Conservation (phyloP, 1,284 basidiomycete genomes). For the Cutaneotrichosporon sp. region DNA sequence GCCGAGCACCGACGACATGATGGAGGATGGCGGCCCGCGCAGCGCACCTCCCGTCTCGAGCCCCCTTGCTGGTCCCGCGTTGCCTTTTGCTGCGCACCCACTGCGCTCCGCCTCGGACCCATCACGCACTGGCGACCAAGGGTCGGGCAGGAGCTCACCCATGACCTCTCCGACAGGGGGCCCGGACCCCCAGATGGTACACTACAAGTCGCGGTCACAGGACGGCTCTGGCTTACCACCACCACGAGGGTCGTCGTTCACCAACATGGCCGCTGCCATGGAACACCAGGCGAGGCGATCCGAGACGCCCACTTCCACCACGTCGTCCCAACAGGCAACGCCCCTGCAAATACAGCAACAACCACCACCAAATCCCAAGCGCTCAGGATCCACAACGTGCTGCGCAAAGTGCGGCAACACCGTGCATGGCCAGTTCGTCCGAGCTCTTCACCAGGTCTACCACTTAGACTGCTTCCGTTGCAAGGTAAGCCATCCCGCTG, state of each 20-base stretch:
- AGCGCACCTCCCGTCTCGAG: slow-evolving; percentile 29
- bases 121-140: slow-evolving; percentile 9
- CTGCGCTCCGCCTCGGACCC: slow-evolving; percentile 38
- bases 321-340: slow-evolving; percentile 14
- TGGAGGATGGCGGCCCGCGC: slow-evolving; percentile 27
- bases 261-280: slow-evolving; percentile 13
- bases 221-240: slow-evolving; percentile 7
- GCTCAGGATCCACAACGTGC: slow-evolving; percentile 30
- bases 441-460: slow-evolving; percentile 90
- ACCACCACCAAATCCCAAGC: slow-evolving; percentile 12
- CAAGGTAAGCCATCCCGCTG: slow-evolving; percentile 63
- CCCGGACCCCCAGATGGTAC: slow-evolving; percentile 9
- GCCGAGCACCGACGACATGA: background rate
- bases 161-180: slow-evolving; percentile 33
- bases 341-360: slow-evolving; percentile 7
- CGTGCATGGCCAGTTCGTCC: slow-evolving; percentile 81
- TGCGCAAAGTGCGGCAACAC: slow-evolving; percentile 52
- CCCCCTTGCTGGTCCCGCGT: slow-evolving; percentile 9
- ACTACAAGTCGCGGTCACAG: slow-evolving; percentile 3
- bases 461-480: slow-evolving; percentile 98
- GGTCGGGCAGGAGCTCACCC: slow-evolving; percentile 32
- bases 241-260: slow-evolving; percentile 14
- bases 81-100: slow-evolving; percentile 24
- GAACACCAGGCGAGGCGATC: slow-evolving; percentile 8
- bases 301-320: slow-evolving; percentile 21